phyloP scores from a whole-genome alignment of 1,284 basidiomycete genomes.

The Porogramme epimiltina region DNA sequence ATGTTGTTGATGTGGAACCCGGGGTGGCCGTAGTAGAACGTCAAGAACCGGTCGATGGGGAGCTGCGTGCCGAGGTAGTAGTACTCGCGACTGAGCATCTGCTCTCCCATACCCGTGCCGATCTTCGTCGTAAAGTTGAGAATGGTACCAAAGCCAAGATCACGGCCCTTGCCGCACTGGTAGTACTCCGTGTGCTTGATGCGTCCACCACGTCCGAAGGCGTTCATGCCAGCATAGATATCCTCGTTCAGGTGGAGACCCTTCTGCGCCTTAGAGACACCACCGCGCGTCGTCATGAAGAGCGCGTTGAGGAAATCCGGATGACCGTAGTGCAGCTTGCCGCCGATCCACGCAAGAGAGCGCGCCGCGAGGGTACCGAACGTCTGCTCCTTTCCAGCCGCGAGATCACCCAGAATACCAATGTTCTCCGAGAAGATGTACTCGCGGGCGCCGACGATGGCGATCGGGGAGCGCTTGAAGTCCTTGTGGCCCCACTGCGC shows the following conservation, averaged over 20 bases:
- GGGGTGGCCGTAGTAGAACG: slow-evolving; percentile 99
- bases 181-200: slow-evolving; percentile 99
- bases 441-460: slow-evolving; percentile 98
- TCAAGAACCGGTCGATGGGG: slow-evolving; percentile 97
- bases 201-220: slow-evolving; percentile 92
- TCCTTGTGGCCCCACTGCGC: slow-evolving; percentile 86
- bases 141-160: slow-evolving; percentile 98
- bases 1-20: slow-evolving; percentile 99
- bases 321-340: slow-evolving; percentile 98
- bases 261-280: slow-evolving; percentile 99
- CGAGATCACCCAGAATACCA: slow-evolving; percentile 97
- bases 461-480: slow-evolving; percentile 88
- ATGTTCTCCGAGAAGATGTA: slow-evolving; percentile 99
- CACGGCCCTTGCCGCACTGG: slow-evolving; percentile 97
- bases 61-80: slow-evolving; percentile 99
- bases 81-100: slow-evolving; percentile 98
- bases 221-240: slow-evolving; percentile 99
- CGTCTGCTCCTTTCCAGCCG: slow-evolving; percentile 99
- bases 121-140: slow-evolving; percentile 99
- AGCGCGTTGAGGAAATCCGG: slow-evolving; percentile 98
- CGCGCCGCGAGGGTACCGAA: slow-evolving; percentile 97
- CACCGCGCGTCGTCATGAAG: slow-evolving; percentile 98
- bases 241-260: slow-evolving; percentile 98
- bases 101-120: slow-evolving; percentile 99
- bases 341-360: slow-evolving; percentile 95